These are phyloP conservation scores for Suillus fuscotomentosus DNA, from an alignment of 768 basidiomycete species.

Conservation along the genomic window DNA sequence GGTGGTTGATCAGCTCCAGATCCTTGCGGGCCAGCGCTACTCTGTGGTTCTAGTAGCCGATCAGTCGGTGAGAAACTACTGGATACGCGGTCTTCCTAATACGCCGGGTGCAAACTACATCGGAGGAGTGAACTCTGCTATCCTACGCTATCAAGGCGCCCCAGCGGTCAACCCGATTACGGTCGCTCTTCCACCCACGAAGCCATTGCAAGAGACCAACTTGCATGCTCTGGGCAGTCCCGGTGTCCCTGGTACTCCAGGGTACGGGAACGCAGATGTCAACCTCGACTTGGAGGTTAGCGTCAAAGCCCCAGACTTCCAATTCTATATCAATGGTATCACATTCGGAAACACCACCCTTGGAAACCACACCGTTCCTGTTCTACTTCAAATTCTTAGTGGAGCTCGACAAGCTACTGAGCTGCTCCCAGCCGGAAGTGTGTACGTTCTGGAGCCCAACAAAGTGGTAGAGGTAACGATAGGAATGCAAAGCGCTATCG, in stretches of 20 bases:
- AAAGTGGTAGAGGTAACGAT: slow-evolving; percentile 24
- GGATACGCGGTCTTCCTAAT: slow-evolving; percentile 43
- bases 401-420: slow-evolving; percentile 32
- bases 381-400: slow-evolving; percentile 43
- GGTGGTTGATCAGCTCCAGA: slow-evolving; percentile 38
- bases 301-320: slow-evolving; percentile 1
- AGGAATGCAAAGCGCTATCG: slow-evolving; percentile 13
- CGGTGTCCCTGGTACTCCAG: slow-evolving; percentile 37
- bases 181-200: slow-evolving; percentile 17
- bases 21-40: slow-evolving; percentile 36
- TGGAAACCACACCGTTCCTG: slow-evolving; percentile 34
- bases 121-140: slow-evolving; percentile 52
- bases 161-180: slow-evolving; percentile 38
- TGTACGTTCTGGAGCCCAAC: slow-evolving; percentile 21
- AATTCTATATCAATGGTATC: slow-evolving; percentile 12
- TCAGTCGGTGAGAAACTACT: slow-evolving; percentile 38
- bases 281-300: slow-evolving; percentile 24
- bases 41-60: slow-evolving; percentile 32
- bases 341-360: slow-evolving; percentile 5
- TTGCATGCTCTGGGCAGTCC: slow-evolving; percentile 24
- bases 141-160: slow-evolving; percentile 49
- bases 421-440: slow-evolving; percentile 25
- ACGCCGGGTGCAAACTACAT: slow-evolving; percentile 19
- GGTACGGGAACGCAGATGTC: slow-evolving; percentile 40
- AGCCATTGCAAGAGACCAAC: slow-evolving; percentile 32